phyloP scores from a whole-genome alignment of 2,329 filamentous ascomycete genomes.

The Sphaerulina vaccinii region DNA sequence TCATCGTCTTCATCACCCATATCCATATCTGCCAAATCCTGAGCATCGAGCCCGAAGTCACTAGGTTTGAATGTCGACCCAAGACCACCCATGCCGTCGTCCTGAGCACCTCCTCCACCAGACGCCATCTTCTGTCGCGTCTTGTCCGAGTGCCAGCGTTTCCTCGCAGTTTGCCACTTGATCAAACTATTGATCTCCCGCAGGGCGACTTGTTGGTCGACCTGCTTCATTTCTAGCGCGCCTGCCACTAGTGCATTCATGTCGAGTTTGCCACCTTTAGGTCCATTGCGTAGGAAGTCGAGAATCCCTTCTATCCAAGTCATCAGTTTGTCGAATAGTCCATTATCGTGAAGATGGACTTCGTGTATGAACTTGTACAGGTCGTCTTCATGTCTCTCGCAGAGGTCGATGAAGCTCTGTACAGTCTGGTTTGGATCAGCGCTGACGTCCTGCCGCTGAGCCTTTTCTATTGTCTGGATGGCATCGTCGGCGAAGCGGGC shows the following conservation, averaged over 20 bases:
- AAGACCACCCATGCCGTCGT: conserved; percentile 55
- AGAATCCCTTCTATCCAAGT: conserved; percentile 94
- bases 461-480: conserved; percentile 72
- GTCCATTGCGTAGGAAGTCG: conserved; percentile 85
- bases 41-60: conserved; percentile 87
- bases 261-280: conserved; percentile 76
- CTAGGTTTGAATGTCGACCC: conserved; percentile 64
- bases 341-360: conserved; percentile 94
- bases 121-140: conserved; percentile 98
- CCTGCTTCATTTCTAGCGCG: conserved; percentile 62
- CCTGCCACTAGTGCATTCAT: conserved; percentile 92
- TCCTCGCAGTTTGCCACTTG: conserved; percentile 88
- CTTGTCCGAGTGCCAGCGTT: conserved; percentile 98
- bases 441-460: conserved; percentile 74
- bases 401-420: conserved; percentile 95
- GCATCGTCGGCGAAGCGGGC: conserved; percentile 89
- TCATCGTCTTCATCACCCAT: conserved; percentile 72
- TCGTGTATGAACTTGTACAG: conserved; percentile 99
- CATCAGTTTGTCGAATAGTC: conserved; percentile 94
- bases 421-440: conserved; percentile 98
- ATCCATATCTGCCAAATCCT: conserved; percentile 81
- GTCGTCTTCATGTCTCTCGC: conserved; percentile 89
- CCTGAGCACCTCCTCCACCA: conserved; percentile 54
- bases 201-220: conserved; percentile 72
- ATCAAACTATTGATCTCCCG: conserved; percentile 83